A percentile compares a stretch with the other conserved stretches of the same genome.
phyloP scores from a whole-genome alignment of 2,329 filamentous ascomycete species.

The Pyrenophora tritici-repentis region DNA sequence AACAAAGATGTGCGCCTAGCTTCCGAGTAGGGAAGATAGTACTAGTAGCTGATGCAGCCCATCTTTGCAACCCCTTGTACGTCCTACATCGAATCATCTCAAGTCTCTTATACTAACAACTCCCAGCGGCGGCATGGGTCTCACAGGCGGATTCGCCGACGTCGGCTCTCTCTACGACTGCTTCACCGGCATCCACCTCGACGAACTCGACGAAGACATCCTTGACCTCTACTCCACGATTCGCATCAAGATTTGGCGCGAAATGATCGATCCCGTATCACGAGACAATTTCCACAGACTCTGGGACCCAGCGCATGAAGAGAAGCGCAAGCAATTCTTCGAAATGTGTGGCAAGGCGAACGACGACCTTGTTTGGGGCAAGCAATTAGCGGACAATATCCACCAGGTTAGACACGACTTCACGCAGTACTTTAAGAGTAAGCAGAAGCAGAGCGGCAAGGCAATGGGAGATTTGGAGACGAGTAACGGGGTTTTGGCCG shows the following conservation, averaged over 20 bases:
- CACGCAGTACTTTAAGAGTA: slow-evolving; percentile 44
- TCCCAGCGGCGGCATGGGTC: slow-evolving; percentile 61
- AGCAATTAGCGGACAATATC: slow-evolving; percentile 31
- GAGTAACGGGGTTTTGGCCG: slow-evolving; percentile 5
- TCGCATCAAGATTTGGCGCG: slow-evolving; percentile 41
- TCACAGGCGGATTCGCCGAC: slow-evolving; percentile 69
- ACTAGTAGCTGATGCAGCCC: slow-evolving; percentile 66
- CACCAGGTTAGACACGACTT: slow-evolving; percentile 42
- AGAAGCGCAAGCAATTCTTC: slow-evolving; percentile 43
- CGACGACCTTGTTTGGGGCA: slow-evolving; percentile 37
- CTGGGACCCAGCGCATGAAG: slow-evolving; percentile 34
- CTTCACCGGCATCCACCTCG: slow-evolving; percentile 48
- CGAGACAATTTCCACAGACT: slow-evolving; percentile 50
- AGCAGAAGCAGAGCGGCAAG: slow-evolving; percentile 12
- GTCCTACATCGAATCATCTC: background rate
- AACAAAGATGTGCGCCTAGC: slow-evolving; percentile 62
- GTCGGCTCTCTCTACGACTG: slow-evolving; percentile 66
- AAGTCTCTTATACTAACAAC: slow-evolving; percentile 4
- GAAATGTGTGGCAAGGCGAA: slow-evolving; percentile 37
- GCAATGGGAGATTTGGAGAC: slow-evolving; percentile 5
- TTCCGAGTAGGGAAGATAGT: slow-evolving; percentile 64
- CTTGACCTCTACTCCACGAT: slow-evolving; percentile 44
- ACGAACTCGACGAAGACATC: slow-evolving; percentile 42
- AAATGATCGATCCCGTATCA: slow-evolving; percentile 45
- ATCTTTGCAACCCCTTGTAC: slow-evolving; percentile 59